Base-by-base conservation (phyloP, 164 flowering plant genomes). In the Umbellularia californica region DNA sequence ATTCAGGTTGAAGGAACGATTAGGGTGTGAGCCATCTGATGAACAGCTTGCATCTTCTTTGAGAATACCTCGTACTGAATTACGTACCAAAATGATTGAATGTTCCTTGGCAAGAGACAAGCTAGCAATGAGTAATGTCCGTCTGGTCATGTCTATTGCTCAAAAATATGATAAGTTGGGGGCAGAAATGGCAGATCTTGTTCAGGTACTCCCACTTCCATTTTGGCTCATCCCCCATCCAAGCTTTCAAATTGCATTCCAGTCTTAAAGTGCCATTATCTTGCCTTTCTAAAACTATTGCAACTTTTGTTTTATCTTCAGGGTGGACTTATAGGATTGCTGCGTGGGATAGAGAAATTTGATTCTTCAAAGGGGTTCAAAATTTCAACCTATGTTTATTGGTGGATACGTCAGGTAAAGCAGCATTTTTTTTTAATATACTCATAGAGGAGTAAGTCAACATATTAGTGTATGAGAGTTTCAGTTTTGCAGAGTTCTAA, bases 391-490 rank as follows among this genome's bases (percentile, higher is more conserved):
- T 95, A 95, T 80, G 99, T 93, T 7, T 95, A 95, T 80, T 95
- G 98, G 99, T 93, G 99, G 99, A 95, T 95, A 78, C 93, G 97
- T 67, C 99, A 95, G 90, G 98, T 93, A 68, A 82, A 77, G 51
- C 20, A 15, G 17, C 7, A 71, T 41, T 24, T 55, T 55, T 55
- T 17, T 22, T 73, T n/a, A n/a, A 77, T 75, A 64, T n/a, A 2
- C 47, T 75, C 9, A 33, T 24, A 17, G 28, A 67, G 20, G 20
- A 5, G 35, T 30, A 30, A 30, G 47, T 41, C 47, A 41, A 41
- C 47, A 41, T 5, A 0, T 41, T 7, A 41, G 47, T 41, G 47
- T 41, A 41, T 41, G 47, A 41, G 47, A 41, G 47, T 41, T 7
- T 41, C 47, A 41, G 47, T 6, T 41, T 41, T 41, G 28, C 12